These are phyloP conservation scores for Inga leiocalycina DNA, from an alignment of 306 rosid species.

Conservation along the genomic window DNA sequence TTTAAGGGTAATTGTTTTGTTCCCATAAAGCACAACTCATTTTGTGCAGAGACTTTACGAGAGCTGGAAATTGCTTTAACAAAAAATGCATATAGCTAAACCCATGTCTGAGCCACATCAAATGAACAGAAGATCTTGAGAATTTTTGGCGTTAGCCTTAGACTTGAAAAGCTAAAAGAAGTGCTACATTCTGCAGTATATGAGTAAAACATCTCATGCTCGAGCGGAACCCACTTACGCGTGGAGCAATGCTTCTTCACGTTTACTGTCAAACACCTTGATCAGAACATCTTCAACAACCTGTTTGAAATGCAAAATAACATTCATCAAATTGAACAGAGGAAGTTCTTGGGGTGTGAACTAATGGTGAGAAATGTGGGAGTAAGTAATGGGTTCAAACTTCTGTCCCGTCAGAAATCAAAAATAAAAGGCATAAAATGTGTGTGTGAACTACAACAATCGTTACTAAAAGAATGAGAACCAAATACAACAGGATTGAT, in stretches of 20 bases:
- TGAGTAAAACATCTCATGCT: not conserved
- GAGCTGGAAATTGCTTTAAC: not conserved
- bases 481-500: constrained; percentile 16
- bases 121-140: not conserved
- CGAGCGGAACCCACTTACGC: constrained; percentile 41
- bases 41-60: not conserved
- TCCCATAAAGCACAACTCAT: not conserved
- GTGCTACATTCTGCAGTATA: constrained; percentile 10
- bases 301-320: constrained; percentile 39
- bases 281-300: constrained; percentile 85
- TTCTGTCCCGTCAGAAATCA: not conserved
- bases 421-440: not conserved
- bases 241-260: constrained; percentile 73
- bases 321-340: constrained; percentile 4
- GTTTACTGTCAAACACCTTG: constrained; percentile 80
- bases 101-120: not conserved
- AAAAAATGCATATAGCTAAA: not conserved
- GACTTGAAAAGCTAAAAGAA: not conserved
- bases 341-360: not conserved
- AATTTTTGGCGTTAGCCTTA: not conserved
- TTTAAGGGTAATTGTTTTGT: not conserved
- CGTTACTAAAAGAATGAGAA: constrained; percentile 19
- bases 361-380: not conserved
- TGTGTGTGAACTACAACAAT: not conserved
- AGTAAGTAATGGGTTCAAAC: not conserved